Conservation (phyloP, 208 protist genomes). For the Leishmania gerbilli region DNA sequence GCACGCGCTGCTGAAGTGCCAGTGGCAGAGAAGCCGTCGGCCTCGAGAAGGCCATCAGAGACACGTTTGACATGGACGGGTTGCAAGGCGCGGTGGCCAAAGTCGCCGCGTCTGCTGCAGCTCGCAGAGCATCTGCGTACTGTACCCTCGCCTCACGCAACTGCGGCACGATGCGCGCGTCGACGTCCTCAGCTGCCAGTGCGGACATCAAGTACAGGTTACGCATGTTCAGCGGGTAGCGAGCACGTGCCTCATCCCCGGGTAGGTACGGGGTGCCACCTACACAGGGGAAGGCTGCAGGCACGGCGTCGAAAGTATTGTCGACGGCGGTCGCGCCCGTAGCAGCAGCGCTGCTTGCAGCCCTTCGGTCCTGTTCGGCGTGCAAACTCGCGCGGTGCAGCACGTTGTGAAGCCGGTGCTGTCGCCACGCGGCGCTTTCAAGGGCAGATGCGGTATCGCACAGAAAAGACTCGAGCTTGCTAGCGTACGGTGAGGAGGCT, state of each 20-base stretch:
- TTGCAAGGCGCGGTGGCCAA: not conserved
- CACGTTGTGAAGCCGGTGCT: conserved; percentile 12
- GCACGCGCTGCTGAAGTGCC: conserved; percentile 30
- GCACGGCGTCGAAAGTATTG: not conserved
- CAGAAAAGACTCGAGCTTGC: conserved; percentile 7
- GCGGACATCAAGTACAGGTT: conserved; percentile 67
- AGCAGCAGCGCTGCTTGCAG: not conserved
- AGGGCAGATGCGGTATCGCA: conserved; percentile 10
- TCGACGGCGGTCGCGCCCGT: not conserved
- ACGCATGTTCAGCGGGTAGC: conserved; percentile 68
- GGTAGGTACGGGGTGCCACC: conserved; percentile 35
- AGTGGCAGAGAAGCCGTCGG: conserved; percentile 7
- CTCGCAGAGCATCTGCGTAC: conserved; percentile 32
- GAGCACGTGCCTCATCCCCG: conserved; percentile 24
- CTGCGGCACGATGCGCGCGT: conserved; percentile 38
- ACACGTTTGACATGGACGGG: not conserved
- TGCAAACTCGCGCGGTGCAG: conserved; percentile 7
- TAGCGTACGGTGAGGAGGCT: not conserved
- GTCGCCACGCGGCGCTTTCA: conserved; percentile 13
- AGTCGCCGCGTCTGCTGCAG: conserved; percentile 5
- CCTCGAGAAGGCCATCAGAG: not conserved
- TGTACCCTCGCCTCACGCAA: conserved; percentile 31
- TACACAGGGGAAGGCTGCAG: conserved; percentile 15
- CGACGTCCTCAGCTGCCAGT: conserved; percentile 57
- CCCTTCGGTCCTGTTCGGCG: not conserved